phyloP scores from a whole-genome alignment of 2,329 filamentous ascomycete species.

The Colletotrichum camelliae region DNA sequence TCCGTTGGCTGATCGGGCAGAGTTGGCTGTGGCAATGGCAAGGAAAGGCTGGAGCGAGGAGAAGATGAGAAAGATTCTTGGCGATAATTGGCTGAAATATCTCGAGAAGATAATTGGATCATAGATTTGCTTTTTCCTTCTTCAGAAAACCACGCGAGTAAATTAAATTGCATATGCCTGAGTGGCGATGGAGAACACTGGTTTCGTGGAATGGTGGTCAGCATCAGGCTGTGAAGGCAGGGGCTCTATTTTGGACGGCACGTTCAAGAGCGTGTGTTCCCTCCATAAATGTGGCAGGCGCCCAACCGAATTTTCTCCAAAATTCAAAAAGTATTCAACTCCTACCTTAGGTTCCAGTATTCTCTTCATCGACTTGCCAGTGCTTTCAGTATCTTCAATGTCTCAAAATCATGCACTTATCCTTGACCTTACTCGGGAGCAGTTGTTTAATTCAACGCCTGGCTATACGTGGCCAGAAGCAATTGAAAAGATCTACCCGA shows the following conservation, averaged over 20 bases:
- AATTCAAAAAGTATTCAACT: too few relatives aligned
- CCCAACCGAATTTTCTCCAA: too few relatives aligned
- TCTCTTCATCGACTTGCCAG: too few relatives aligned
- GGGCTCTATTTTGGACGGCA: background rate
- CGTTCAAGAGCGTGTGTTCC: too few relatives aligned
- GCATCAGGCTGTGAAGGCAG: background rate
- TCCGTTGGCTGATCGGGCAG: slow-evolving; percentile 33
- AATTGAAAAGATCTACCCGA: too few relatives aligned
- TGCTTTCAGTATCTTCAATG: too few relatives aligned
- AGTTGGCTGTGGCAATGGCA: slow-evolving; percentile 37
- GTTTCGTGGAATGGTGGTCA: background rate
- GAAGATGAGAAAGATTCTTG: slow-evolving; percentile 43
- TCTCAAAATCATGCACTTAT: too few relatives aligned
- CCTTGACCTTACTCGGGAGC: too few relatives aligned
- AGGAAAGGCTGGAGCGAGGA: slow-evolving; percentile 40
- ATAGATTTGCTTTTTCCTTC: background rate
- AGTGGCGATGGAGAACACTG: background rate
- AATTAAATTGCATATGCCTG: background rate
- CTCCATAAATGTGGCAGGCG: too few relatives aligned
- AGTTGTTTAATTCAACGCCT: too few relatives aligned
- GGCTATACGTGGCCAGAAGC: too few relatives aligned
- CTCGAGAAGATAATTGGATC: slow-evolving; percentile 34
- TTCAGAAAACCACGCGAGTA: background rate
- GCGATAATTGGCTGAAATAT: slow-evolving; percentile 43
- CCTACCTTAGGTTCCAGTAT: too few relatives aligned